Conservation (phyloP, 345 rosid genomes). For the Arabis hirsuta region DNA sequence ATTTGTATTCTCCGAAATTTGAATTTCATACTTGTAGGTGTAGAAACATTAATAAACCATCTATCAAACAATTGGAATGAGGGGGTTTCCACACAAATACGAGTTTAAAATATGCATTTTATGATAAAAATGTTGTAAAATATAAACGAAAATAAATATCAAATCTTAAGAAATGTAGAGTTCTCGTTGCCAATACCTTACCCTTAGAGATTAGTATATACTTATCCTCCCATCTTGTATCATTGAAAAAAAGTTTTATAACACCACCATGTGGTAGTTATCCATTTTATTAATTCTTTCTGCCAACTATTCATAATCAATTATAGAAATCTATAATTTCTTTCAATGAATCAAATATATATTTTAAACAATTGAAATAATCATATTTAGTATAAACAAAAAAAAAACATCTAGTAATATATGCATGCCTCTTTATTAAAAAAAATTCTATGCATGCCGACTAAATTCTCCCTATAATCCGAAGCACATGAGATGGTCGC, state of each 20-base stretch:
- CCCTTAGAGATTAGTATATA: conserved; percentile 43
- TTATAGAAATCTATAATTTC: background rate
- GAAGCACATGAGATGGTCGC: conserved; percentile 34
- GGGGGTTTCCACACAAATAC: no score
- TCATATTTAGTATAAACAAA: no score
- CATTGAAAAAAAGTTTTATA: conserved; percentile 5
- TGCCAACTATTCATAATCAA: background rate
- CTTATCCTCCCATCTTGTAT: conserved; percentile 35
- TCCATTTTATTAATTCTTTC: background rate
- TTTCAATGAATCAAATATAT: background rate
- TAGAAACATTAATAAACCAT: no score
- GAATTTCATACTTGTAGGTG: no score
- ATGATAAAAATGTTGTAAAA: no score
- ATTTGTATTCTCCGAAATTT: no score
- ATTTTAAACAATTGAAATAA: no score
- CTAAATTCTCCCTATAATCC: conserved; percentile 26
- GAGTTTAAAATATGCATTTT: no score
- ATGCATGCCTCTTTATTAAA: no score
- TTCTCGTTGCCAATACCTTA: conserved; percentile 28
- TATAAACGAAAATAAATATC: no score
- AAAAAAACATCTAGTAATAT: no score
- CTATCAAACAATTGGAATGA: no score
- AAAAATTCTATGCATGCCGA: conserved; percentile 21
- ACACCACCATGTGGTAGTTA: conserved; percentile 39
- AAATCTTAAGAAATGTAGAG: conserved; percentile 6